These are phyloP conservation scores for Xenoacremonium recifei DNA, from an alignment of 2,329 filamentous ascomycete species.

Conservation along the genomic window DNA sequence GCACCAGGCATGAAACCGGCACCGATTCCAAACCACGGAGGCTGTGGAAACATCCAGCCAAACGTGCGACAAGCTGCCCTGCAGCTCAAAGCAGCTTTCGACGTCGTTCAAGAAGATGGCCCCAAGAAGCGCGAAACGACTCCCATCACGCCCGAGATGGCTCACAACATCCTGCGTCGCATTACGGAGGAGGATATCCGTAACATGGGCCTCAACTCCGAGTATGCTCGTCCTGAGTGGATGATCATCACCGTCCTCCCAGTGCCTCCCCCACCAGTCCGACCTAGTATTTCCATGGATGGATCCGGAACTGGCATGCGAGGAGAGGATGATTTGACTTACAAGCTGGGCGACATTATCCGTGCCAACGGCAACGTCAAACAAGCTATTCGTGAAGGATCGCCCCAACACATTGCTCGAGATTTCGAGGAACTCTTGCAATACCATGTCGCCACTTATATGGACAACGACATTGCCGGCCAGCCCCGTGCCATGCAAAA, in stretches of 20 bases:
- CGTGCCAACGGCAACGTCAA: slow-evolving; percentile 94
- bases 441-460: slow-evolving; percentile 98
- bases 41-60: slow-evolving; percentile 90
- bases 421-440: slow-evolving; percentile 93
- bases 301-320: slow-evolving; percentile 88
- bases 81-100: slow-evolving; percentile 73
- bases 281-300: slow-evolving; percentile 96
- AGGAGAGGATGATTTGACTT: slow-evolving; percentile 98
- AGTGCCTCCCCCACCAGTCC: slow-evolving; percentile 91
- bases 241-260: slow-evolving; percentile 95
- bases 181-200: slow-evolving; percentile 79
- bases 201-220: slow-evolving; percentile 87
- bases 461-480: slow-evolving; percentile 99
- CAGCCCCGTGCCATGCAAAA: slow-evolving; percentile 94
- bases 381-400: slow-evolving; percentile 86
- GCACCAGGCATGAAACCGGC: slow-evolving; percentile 58
- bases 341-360: slow-evolving; percentile 98
- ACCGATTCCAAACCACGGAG: slow-evolving; percentile 65
- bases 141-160: slow-evolving; percentile 78
- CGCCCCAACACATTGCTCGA: slow-evolving; percentile 82
- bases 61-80: slow-evolving; percentile 84
- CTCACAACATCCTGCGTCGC: slow-evolving; percentile 80
- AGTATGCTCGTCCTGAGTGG: slow-evolving; percentile 97
- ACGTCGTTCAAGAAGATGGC: slow-evolving; percentile 66
- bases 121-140: slow-evolving; percentile 74